A percentile compares a stretch with the other conserved stretches of the same genome.
Conservation (phyloP, 805 yeast species). For the Starmerella geochares region DNA sequence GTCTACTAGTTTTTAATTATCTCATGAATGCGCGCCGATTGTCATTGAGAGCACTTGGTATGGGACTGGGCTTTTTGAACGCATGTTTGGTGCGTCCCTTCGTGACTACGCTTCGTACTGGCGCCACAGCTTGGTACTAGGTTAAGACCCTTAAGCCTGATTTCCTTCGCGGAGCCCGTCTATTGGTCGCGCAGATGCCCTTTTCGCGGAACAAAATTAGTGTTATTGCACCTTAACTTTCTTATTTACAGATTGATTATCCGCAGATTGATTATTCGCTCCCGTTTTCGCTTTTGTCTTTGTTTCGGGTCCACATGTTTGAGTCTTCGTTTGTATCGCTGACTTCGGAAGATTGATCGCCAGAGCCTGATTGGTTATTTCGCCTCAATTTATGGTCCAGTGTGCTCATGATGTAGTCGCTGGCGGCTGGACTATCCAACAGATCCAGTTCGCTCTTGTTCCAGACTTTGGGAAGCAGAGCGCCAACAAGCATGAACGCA, state of each 20-base stretch:
- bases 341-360: not conserved
- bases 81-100: no score
- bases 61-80: no score
- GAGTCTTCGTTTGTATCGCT: not conserved
- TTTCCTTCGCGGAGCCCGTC: no score
- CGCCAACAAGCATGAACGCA: conserved; percentile 51
- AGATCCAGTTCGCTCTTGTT: conserved; percentile 48
- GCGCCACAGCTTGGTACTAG: no score
- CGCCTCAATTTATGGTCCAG: conserved; percentile 28
- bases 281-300: not conserved
- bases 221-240: no score
- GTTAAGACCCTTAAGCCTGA: no score
- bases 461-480: conserved; percentile 53
- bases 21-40: no score
- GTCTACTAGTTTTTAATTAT: conserved; percentile 39
- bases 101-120: no score
- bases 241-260: not conserved
- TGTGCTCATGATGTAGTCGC: conserved; percentile 33
- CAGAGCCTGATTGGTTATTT: not conserved
- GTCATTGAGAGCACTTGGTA: not conserved
- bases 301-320: not conserved
- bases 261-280: not conserved
- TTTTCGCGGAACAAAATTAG: no score
- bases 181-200: no score
- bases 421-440: conserved; percentile 51